Percentiles rank a stretch among this genome's conserved stretches.
Conservation (phyloP, 345 rosid species). For the Gossypium bickii region DNA sequence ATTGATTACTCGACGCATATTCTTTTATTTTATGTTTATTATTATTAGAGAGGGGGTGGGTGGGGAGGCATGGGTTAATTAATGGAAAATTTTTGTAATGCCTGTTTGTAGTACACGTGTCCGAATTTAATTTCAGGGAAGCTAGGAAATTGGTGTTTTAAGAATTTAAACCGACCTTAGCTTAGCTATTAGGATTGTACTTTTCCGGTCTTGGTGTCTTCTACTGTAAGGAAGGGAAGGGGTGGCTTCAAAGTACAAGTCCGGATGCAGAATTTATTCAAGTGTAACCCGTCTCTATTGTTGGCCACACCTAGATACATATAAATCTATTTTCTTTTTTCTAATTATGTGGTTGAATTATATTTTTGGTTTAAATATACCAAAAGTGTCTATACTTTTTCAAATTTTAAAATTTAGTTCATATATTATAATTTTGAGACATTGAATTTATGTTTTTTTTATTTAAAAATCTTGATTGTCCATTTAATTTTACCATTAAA, state of each 20-base stretch:
- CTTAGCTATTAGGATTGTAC: neutral
- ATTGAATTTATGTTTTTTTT: no score
- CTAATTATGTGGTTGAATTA: no score
- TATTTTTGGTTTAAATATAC: no score
- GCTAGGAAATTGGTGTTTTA: neutral
- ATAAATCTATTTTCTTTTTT: no score
- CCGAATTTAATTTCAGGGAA: neutral
- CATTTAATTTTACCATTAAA: no score
- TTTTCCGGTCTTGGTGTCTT: neutral
- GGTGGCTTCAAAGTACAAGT: neutral
- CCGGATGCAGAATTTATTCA: neutral
- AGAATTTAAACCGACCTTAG: neutral
- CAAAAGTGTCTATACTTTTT: no score
- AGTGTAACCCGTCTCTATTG: no score
- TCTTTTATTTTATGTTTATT: neutral
- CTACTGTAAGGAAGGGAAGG: neutral
- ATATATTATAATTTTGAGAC: no score
- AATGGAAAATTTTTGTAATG: neutral
- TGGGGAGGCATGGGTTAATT: neutral
- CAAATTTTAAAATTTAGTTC: no score
- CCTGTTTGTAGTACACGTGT: neutral
- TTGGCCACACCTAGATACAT: no score
- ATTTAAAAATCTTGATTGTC: no score
- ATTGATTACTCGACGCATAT: neutral
- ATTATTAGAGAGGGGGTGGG: neutral